phyloP scores from a whole-genome alignment of 2,329 filamentous ascomycete species.

The Trichoderma breve region DNA sequence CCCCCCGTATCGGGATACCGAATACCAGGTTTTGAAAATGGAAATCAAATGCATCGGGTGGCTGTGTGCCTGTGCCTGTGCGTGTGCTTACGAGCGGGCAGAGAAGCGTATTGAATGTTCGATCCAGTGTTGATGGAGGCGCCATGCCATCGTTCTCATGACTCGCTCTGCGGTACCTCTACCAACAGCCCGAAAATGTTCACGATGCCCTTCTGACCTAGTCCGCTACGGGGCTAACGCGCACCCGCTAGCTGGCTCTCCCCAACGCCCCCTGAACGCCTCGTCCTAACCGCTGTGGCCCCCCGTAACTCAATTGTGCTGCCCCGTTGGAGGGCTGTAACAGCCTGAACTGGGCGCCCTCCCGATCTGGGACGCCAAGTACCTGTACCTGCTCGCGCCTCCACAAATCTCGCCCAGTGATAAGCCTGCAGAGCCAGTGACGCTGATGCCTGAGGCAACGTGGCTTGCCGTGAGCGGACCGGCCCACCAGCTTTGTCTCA shows the following conservation, averaged over 20 bases:
- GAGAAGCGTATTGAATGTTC: not conserved
- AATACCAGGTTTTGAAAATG: not conserved
- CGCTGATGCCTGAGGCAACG: conserved; percentile 17
- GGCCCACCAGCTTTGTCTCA: conserved; percentile 11
- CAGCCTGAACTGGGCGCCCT: conserved; percentile 9
- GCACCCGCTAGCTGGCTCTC: not conserved
- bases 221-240: not conserved
- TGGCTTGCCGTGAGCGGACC: conserved; percentile 17
- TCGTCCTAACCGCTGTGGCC: conserved; percentile 10
- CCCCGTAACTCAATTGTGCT: conserved; percentile 12
- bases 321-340: conserved; percentile 1
- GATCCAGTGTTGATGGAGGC: not conserved
- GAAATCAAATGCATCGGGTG: not conserved
- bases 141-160: not conserved
- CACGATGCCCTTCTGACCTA: not conserved
- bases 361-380: conserved; percentile 7
- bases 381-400: not conserved
- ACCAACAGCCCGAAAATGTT: not conserved
- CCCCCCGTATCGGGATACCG: not conserved
- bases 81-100: not conserved
- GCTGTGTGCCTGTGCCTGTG: not conserved
- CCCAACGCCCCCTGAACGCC: conserved; percentile 15
- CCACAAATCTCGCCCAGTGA: not conserved
- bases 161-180: not conserved
- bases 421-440: not conserved